Base-by-base conservation (phyloP, 1,284 basidiomycete genomes). In the Clitocybe nebularis region DNA sequence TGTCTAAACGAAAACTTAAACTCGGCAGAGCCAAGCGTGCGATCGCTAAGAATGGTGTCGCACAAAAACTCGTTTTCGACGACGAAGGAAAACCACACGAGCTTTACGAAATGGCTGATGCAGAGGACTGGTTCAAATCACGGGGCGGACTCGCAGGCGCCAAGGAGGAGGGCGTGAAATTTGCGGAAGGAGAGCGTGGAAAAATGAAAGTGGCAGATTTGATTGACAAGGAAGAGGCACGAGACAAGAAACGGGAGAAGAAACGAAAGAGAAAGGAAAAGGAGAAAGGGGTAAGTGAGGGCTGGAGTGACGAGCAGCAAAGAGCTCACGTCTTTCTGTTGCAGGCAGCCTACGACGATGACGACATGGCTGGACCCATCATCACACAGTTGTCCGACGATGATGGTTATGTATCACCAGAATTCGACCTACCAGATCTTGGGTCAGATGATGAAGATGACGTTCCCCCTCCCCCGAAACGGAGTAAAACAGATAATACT, bases 231-330 rank as follows among this genome's bases (percentile, higher is more conserved):
- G 78, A 81, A 46, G 81, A 89, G 52, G 93, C 90, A 16, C 83
- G 79, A 60, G 89, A 89, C 60, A 93, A 93, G 75, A 87, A 84
- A 66, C 69, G 77, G 48, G 90, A 93, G 64, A 89, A 87, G 72
- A 84, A 88, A 68, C 71, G 90, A 55, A 96, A 95, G 71, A 84
- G 91, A 57, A 79, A 87, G 46, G 91, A 94, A 53, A 75, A 72
- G 25, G 85, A 82, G 55, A 70, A 67, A 45, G 66, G 58, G 51
- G 81, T 46, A 44, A 43, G 28, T 55, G 36, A 36, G 11, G 36
- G 24, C 9, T 3, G 22, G 6, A 24, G 44, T 29, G 36, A 17
- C 22, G 36, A 36, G 3, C 19, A 14, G 17, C n/a, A n/a, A n/a
- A n/a, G n/a, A n/a, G n/a, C n/a, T n/a, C n/a, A n/a, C n/a, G n/a